A percentile compares a stretch with the other conserved stretches of the same genome.
phyloP scores from a whole-genome alignment of 2,329 filamentous ascomycete genomes.

The Pseudogymnoascus sp. region DNA sequence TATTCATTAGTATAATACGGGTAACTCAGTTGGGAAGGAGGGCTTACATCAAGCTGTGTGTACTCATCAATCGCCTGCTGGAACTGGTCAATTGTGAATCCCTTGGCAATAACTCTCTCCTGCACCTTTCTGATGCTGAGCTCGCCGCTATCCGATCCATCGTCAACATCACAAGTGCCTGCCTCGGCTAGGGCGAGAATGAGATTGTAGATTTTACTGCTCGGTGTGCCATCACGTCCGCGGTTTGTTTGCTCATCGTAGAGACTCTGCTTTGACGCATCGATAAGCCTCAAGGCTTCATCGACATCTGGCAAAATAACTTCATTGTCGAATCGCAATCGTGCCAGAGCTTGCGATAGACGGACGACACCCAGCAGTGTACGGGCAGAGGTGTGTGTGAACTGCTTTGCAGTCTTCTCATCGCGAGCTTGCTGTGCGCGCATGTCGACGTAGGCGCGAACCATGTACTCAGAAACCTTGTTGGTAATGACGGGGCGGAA shows the following conservation, averaged over 20 bases:
- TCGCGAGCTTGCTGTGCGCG: slow-evolving; percentile 86
- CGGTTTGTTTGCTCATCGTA: slow-evolving; percentile 51
- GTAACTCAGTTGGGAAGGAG: not conserved
- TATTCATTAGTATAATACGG: slow-evolving; percentile 30
- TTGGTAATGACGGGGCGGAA: slow-evolving; percentile 82
- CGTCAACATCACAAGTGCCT: slow-evolving; percentile 47
- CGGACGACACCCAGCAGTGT: slow-evolving; percentile 88
- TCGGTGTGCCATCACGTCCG: slow-evolving; percentile 63
- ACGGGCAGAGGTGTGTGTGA: slow-evolving; percentile 87
- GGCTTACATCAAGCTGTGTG: slow-evolving; percentile 73
- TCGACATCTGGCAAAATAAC: slow-evolving; percentile 92
- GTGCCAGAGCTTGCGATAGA: slow-evolving; percentile 85
- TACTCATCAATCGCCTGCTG: slow-evolving; percentile 82
- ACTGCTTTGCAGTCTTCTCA: slow-evolving; percentile 84
- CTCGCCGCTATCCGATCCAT: slow-evolving; percentile 54
- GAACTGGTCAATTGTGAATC: slow-evolving; percentile 93
- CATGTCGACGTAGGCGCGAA: slow-evolving; percentile 92
- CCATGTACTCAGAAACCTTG: slow-evolving; percentile 87
- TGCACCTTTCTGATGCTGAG: slow-evolving; percentile 81
- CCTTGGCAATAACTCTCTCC: slow-evolving; percentile 88
- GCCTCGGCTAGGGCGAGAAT: slow-evolving; percentile 81
- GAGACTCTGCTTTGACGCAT: slow-evolving; percentile 87
- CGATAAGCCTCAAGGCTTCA: slow-evolving; percentile 81
- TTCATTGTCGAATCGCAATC: slow-evolving; percentile 76
- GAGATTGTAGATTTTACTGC: slow-evolving; percentile 88